Percentiles rank a stretch among this genome's conserved stretches.
These are phyloP conservation scores for Pseudogymnoascus sp. DNA, from an alignment of 2,329 filamentous ascomycete genomes.

Conservation along the genomic window DNA sequence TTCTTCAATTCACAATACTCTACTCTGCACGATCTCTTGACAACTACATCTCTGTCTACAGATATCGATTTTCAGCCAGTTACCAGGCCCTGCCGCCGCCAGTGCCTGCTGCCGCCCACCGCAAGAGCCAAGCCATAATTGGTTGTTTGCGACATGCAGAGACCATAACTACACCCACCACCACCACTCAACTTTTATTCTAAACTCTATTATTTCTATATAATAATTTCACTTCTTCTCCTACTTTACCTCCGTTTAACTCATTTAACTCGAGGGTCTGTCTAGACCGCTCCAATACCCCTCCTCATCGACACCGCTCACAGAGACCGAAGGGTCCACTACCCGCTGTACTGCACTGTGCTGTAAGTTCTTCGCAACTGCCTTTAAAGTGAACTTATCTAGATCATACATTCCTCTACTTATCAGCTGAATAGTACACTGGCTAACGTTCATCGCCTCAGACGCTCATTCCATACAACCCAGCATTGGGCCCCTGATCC, in stretches of 20 bases:
- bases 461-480: not conserved
- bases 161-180: not conserved
- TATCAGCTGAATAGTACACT: not conserved
- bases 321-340: not conserved
- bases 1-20: not conserved
- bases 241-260: too few species aligned
- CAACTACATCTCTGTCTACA: not conserved
- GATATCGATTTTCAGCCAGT: not conserved
- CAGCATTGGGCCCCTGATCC: not conserved
- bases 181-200: not conserved
- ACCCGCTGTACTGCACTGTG: not conserved
- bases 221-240: not conserved
- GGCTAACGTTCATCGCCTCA: not conserved
- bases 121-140: not conserved
- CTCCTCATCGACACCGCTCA: not conserved
- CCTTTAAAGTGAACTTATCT: not conserved
- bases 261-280: not conserved
- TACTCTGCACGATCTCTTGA: not conserved
- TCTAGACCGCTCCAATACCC: not conserved
- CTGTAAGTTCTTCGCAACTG: not conserved
- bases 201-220: not conserved
- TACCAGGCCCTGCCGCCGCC: not conserved
- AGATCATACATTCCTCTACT: not conserved
- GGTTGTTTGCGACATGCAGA: not conserved
- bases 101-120: not conserved